Conservation (phyloP, 768 basidiomycete species). For the Paxillus ammoniavirescens region DNA sequence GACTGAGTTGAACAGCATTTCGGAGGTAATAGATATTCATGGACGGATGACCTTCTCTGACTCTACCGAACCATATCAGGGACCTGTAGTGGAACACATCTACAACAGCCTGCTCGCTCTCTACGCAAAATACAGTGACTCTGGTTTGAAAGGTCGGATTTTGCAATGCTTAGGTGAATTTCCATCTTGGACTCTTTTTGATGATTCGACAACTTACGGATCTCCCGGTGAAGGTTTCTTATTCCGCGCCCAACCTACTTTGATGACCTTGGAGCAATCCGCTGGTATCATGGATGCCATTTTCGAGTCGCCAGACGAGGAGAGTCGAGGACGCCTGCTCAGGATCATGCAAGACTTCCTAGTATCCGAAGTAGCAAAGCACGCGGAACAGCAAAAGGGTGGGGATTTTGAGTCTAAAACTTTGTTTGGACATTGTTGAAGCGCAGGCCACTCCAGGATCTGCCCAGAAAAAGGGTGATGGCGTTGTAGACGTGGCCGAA, state of each 20-base stretch:
- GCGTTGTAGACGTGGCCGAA: slow-evolving; percentile 84
- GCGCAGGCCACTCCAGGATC: slow-evolving; percentile 5
- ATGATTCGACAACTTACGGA: not conserved
- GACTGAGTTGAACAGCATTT: slow-evolving; percentile 55
- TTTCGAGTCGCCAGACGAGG: slow-evolving; percentile 72
- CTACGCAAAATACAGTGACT: slow-evolving; percentile 63
- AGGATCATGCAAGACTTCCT: slow-evolving; percentile 93
- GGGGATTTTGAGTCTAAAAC: not conserved
- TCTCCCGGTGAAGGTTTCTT: slow-evolving; percentile 63
- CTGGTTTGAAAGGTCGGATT: slow-evolving; percentile 63
- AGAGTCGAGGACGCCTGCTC: slow-evolving; percentile 69
- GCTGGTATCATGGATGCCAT: slow-evolving; percentile 87
- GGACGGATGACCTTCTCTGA: not conserved
- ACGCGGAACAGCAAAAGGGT: slow-evolving; percentile 72
- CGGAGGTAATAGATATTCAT: slow-evolving; percentile 39
- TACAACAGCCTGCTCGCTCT: slow-evolving; percentile 71
- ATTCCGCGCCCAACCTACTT: slow-evolving; percentile 86
- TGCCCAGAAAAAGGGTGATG: slow-evolving; percentile 22
- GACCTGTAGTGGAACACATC: slow-evolving; percentile 78
- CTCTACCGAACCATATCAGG: slow-evolving; percentile 35
- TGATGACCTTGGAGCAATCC: slow-evolving; percentile 83
- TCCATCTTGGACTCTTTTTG: not conserved
- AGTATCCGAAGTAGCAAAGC: slow-evolving; percentile 77
- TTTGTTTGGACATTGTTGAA: not conserved
- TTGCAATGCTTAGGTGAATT: slow-evolving; percentile 81